Evolutionary conservation across 2,329 filamentous ascomycete genomes (phyloP), one percentile per base, ranked within the genome.

Genomic region (Colletotrichum sublineola): DNA sequence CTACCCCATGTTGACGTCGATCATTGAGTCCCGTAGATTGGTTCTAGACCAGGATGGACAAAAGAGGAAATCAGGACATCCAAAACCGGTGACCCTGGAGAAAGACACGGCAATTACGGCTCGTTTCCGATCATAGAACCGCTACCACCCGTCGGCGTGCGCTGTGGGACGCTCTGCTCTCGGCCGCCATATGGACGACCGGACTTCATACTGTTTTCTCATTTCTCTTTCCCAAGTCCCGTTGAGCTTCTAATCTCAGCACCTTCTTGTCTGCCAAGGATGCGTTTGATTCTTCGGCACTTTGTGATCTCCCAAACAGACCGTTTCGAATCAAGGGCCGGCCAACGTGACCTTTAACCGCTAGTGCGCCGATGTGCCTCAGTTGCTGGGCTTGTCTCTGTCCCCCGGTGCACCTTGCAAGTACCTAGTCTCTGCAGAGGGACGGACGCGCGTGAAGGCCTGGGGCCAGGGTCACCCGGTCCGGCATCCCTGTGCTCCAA

Each of bases 11-110:
- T 64, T 29, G 11, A 48, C 40, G 69, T 69, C 69, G 69, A 72
- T 72, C 69, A 72, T 72, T 69, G 60, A 68, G 55, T 61, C 46
- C 69, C 66, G 60, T 66, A 72, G 60, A 72, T 72, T 72, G 66
- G 58, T 31, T 50, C 53, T 33, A 56, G 64, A 15, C 65, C 33
- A 50, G 53, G 60, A 18, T 42, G 31, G 69, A 48, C 69, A 8
- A 72, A 72, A 61, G 46, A 60, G 66, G 66, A 69, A 69, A 69
- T 15, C 53, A 50, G 36, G 14, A 40, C 69, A 56, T 50, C 18
- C 44, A 11, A n/a, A 44, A 50, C 33, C 12, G 60, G 66, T 53
- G 42, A 7, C 50, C 20, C 55, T 40, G 12, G 15, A 38, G 24
- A 64, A 20, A 56, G 29, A 38, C 12, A 48, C 11, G 24, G 69